Evolutionary conservation across 352 stramenopile species (phyloP).

Genomic region (Phytophthora citrophthora): DNA sequence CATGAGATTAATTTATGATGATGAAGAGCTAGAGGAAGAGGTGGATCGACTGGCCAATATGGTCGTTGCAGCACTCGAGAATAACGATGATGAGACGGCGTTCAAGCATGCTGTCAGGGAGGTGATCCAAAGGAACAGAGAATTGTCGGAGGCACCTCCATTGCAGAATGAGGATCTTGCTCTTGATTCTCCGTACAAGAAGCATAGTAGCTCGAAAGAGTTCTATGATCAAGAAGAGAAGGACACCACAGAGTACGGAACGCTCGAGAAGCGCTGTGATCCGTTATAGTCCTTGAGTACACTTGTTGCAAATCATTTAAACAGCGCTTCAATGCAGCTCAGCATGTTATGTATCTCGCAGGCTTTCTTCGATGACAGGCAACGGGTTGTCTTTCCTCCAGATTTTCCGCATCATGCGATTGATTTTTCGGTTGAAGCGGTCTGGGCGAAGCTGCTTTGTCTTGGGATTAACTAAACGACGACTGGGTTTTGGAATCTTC

Average conservation of each 20-base stretch:
- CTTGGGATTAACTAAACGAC: constrained; percentile 45
- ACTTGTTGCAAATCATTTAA: constrained; percentile 26
- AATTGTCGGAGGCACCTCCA: constrained; percentile 14
- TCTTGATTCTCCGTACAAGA: constrained; percentile 14
- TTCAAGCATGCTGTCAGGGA: constrained; percentile 45
- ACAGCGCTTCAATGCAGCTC: background rate
- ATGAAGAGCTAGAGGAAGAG: constrained; percentile 54
- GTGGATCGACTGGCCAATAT: constrained; percentile 45
- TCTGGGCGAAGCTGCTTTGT: constrained; percentile 60
- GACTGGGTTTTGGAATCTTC: constrained; percentile 68
- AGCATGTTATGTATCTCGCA: constrained; percentile 55
- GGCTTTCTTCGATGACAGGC: constrained; percentile 77
- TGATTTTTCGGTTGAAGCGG: constrained; percentile 84
- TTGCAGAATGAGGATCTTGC: constrained; percentile 10
- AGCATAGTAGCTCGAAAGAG: background rate
- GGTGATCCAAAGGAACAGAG: constrained; percentile 36
- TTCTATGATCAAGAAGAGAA: constrained; percentile 12
- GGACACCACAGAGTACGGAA: constrained; percentile 27
- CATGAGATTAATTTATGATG: constrained; percentile 55
- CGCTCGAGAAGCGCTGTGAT: constrained; percentile 15
- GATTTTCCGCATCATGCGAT: constrained; percentile 77
- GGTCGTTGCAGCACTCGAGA: constrained; percentile 38
- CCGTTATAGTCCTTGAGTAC: constrained; percentile 22
- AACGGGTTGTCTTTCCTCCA: constrained; percentile 72
- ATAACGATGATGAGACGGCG: constrained; percentile 36